These are phyloP conservation scores for Botrytis hyacinthi DNA, from an alignment of 2,329 filamentous ascomycete species.

Conservation along the genomic window DNA sequence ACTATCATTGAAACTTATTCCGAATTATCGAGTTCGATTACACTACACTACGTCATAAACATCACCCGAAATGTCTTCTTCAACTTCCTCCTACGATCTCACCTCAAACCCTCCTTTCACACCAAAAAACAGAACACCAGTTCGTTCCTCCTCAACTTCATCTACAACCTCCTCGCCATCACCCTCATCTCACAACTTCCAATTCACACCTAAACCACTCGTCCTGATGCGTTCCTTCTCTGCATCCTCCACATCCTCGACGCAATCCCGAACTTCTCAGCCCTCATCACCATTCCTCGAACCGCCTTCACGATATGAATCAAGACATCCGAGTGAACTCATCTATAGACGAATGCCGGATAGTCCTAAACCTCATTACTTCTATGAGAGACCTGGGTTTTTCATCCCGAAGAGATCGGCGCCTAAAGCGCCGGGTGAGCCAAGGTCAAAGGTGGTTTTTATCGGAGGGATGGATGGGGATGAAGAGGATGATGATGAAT, in stretches of 20 bases:
- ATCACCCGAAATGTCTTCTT: neutral
- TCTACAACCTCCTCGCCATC: neutral
- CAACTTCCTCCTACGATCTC: neutral
- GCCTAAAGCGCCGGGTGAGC: neutral
- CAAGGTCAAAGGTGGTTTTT: neutral
- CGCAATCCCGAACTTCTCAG: neutral
- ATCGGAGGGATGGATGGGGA: neutral
- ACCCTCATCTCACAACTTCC: neutral
- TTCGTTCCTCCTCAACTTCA: neutral
- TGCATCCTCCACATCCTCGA: neutral
- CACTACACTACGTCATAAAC: neutral
- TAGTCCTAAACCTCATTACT: conserved; percentile 9
- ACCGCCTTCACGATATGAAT: neutral
- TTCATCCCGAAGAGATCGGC: neutral
- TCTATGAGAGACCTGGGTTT: conserved; percentile 7
- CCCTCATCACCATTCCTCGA: neutral
- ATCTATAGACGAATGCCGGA: neutral
- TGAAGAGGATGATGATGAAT: neutral
- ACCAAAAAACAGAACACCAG: neutral
- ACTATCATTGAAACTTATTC: neutral
- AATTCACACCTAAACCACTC: neutral
- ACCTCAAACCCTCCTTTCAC: neutral
- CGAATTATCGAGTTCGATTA: neutral
- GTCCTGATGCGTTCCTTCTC: neutral
- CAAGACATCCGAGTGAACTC: neutral